Conservation (phyloP, 2,329 filamentous ascomycete genomes). For the Cercospora janseana region DNA sequence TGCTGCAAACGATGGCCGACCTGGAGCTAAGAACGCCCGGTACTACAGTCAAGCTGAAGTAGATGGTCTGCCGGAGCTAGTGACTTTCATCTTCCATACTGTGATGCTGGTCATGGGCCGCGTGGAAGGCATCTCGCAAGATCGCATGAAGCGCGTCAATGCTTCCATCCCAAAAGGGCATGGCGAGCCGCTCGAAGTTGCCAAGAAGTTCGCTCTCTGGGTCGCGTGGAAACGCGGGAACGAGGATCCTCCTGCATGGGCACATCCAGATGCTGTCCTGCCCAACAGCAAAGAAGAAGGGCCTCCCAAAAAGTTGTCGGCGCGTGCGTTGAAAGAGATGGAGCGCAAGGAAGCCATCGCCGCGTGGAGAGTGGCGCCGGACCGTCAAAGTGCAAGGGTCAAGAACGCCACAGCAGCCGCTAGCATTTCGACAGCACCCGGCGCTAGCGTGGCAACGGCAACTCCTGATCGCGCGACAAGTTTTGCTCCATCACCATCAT, state of each 20-base stretch:
- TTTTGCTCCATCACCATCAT: constrained; percentile 27
- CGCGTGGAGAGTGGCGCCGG: constrained; percentile 44
- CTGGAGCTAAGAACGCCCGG: constrained; percentile 54
- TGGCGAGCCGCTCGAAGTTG: constrained; percentile 60
- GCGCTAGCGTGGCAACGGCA: constrained; percentile 18
- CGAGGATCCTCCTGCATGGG: constrained; percentile 61
- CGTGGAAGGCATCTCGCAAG: constrained; percentile 59
- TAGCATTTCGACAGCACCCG: constrained; percentile 24
- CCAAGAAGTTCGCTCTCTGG: constrained; percentile 63
- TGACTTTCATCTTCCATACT: constrained; percentile 61
- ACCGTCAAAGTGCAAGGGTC: constrained; percentile 47
- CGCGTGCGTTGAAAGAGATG: constrained; percentile 55
- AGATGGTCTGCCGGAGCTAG: constrained; percentile 58
- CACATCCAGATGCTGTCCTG: constrained; percentile 56
- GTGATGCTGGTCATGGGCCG: constrained; percentile 61
- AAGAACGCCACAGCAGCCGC: constrained; percentile 24
- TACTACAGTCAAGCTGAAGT: constrained; percentile 64
- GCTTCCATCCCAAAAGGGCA: constrained; percentile 62
- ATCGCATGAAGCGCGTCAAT: constrained; percentile 59
- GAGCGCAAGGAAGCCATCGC: constrained; percentile 53
- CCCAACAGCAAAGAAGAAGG: constrained; percentile 50
- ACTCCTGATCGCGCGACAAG: constrained; percentile 28
- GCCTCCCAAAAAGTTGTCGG: constrained; percentile 55
- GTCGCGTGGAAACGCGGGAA: constrained; percentile 67
- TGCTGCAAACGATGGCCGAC: constrained; percentile 48